Conservation (phyloP, 371 early-diverging fungal species). For the Umbelopsis sp. region DNA sequence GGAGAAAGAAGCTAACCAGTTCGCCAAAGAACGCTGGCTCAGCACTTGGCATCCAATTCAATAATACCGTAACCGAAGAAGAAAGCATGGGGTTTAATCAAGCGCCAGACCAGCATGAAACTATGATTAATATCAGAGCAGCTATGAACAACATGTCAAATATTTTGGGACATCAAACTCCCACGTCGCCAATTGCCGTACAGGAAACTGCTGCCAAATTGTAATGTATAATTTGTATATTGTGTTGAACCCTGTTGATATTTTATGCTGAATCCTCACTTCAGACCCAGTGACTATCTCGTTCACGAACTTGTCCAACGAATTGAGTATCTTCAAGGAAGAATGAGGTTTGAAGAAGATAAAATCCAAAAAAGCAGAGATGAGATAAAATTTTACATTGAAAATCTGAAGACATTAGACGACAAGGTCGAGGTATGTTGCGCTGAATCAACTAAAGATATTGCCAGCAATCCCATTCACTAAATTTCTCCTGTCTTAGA, state of each 20-base stretch:
- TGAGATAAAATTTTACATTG: conserved; percentile 3
- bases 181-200: background rate
- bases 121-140: conserved; percentile 6
- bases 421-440: background rate
- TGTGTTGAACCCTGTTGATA: background rate
- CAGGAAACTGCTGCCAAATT: background rate
- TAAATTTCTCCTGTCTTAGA: background rate
- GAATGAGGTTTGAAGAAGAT: conserved; percentile 5
- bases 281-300: conserved; percentile 3
- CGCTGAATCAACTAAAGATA: background rate
- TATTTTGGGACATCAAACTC: background rate
- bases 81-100: background rate
- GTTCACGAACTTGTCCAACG: background rate
- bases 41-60: conserved; percentile 2
- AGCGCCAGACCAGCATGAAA: background rate
- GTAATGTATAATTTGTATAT: background rate
- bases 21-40: background rate
- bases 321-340: background rate
- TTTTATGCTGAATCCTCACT: background rate
- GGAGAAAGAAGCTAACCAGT: background rate
- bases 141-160: conserved; percentile 1
- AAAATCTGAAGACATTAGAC: background rate
- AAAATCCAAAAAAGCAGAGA: background rate
- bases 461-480: background rate
- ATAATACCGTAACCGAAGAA: background rate